Evolutionary conservation across 1,139 yeast species (phyloP).

Genomic region (Sugiyamaella japonica): DNA sequence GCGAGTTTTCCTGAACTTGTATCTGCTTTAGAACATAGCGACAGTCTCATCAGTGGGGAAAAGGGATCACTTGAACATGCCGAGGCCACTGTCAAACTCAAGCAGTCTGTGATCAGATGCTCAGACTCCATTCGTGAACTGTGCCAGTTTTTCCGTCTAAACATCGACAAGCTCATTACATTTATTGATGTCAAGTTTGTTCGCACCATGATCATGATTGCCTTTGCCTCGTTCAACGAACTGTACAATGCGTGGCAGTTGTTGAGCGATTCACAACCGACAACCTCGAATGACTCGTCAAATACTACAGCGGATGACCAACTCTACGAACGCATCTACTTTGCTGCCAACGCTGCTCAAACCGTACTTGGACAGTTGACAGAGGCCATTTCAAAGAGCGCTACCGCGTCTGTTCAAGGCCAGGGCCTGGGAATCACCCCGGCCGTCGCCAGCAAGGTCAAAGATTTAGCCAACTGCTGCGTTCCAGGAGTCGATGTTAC

Average conservation of each 20-base stretch:
- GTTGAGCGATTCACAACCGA: constrained; percentile 39
- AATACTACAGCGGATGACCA: constrained; percentile 66
- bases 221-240: constrained; percentile 75
- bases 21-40: constrained; percentile 29
- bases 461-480: constrained; percentile 78
- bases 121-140: constrained; percentile 29
- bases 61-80: constrained; percentile 16
- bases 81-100: constrained; percentile 8
- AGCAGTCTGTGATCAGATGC: constrained; percentile 23
- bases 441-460: constrained; percentile 60
- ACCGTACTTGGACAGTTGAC: constrained; percentile 78
- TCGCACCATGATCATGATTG: constrained; percentile 68
- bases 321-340: constrained; percentile 68
- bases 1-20: constrained; percentile 32
- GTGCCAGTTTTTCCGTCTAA: constrained; percentile 29
- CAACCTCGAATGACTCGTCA: constrained; percentile 19
- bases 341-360: constrained; percentile 76
- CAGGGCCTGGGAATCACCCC: constrained; percentile 39
- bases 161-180: constrained; percentile 35
- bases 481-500: constrained; percentile 79
- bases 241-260: constrained; percentile 63
- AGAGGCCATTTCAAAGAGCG: constrained; percentile 71
- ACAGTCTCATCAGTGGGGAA: constrained; percentile 17
- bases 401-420: constrained; percentile 51
- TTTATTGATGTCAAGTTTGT: constrained; percentile 65